Evolutionary conservation across 352 stramenopile genomes (phyloP).

Genomic region (Globisporangium viniferum): DNA sequence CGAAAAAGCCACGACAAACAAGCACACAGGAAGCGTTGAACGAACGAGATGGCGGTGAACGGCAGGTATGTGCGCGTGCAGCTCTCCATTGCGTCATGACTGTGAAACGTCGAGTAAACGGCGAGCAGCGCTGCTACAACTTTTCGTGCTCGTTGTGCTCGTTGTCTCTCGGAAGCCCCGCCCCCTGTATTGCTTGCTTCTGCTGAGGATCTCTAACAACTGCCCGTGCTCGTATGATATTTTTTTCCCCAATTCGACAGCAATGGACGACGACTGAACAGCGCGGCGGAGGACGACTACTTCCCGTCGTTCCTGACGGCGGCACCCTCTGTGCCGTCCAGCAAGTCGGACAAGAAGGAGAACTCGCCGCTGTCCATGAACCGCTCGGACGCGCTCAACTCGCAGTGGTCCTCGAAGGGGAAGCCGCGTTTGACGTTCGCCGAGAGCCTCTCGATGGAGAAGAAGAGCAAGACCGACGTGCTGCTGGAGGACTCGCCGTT

Average conservation of each 20-base stretch:
- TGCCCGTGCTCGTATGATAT: no score
- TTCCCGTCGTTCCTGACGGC: constrained; percentile 73
- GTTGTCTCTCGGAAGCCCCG: no score
- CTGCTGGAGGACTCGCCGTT: constrained; percentile 62
- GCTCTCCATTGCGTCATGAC: no score
- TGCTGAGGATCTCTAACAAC: background rate
- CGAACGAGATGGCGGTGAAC: constrained; percentile 6
- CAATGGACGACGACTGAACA: constrained; percentile 19
- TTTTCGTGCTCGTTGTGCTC: no score
- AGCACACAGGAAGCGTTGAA: background rate
- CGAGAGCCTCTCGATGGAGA: constrained; percentile 71
- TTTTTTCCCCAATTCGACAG: background rate
- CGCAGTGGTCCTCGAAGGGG: constrained; percentile 20
- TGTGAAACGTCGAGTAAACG: no score
- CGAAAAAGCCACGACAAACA: constrained; percentile 10
- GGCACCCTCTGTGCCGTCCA: constrained; percentile 35
- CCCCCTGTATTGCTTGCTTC: no score
- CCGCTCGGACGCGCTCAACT: constrained; percentile 24
- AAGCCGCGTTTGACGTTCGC: constrained; percentile 56
- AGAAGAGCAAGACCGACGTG: constrained; percentile 38
- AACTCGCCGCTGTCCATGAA: constrained; percentile 31
- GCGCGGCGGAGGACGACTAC: constrained; percentile 63
- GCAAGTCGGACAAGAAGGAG: constrained; percentile 50
- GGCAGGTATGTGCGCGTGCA: constrained; percentile 2
- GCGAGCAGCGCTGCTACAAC: no score